Percentiles rank a stretch among this genome's conserved stretches.
These are phyloP conservation scores for Rubia tinctorum DNA, from an alignment of 305 asterid genomes.

Conservation along the genomic window DNA sequence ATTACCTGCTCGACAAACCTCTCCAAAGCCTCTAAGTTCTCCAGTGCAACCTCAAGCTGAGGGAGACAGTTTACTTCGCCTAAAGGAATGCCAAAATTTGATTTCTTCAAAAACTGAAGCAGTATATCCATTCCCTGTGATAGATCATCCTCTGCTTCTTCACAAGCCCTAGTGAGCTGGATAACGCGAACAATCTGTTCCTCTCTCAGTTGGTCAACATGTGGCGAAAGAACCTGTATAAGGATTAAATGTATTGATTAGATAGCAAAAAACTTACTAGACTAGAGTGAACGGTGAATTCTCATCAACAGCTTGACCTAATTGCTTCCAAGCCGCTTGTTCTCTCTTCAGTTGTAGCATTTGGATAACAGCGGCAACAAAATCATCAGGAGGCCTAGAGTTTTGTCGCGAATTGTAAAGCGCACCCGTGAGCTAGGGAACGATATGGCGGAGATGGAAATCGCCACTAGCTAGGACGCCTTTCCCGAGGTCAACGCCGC, in stretches of 20 bases:
- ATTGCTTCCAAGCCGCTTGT: no score
- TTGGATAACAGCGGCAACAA: neutral
- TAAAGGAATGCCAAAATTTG: slow-evolving; percentile 46
- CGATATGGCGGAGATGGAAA: no score
- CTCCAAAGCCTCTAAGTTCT: slow-evolving; percentile 59
- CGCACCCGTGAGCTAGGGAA: no score
- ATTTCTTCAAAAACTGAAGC: slow-evolving; percentile 46
- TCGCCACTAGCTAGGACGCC: no score
- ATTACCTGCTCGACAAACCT: slow-evolving; percentile 85
- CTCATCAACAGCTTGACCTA: no score
- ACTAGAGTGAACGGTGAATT: no score
- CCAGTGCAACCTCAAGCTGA: slow-evolving; percentile 60
- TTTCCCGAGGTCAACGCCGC: no score
- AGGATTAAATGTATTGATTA: no score
- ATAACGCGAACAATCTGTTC: slow-evolving; percentile 41
- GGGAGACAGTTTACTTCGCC: slow-evolving; percentile 57
- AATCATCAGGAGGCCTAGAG: no score
- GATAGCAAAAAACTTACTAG: no score
- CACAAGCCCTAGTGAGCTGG: slow-evolving; percentile 65
- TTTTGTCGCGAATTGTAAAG: no score
- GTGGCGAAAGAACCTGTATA: slow-evolving; percentile 58
- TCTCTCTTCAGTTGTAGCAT: no score
- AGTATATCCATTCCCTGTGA: slow-evolving; percentile 87
- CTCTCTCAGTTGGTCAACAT: slow-evolving; percentile 52
- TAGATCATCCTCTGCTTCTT: slow-evolving; percentile 93